Evolutionary conservation across 192 early-diverging fungal species (phyloP), one percentile per base, ranked within the genome.

Genomic region (Spinellus fusiger): DNA sequence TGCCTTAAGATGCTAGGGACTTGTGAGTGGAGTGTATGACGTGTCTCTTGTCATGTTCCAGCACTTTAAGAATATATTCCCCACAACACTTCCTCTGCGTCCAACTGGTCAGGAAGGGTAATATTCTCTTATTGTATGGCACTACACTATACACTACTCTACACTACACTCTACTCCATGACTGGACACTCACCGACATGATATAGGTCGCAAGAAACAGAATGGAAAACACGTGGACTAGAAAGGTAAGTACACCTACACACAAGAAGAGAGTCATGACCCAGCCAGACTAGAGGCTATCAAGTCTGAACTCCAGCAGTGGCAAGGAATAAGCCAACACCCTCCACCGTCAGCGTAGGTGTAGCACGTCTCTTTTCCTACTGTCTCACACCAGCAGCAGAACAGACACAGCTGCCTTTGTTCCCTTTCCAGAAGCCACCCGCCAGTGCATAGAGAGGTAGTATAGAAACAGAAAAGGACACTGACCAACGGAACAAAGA

Each of bases 61-160:
- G 26, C 59, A 61, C 22, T 61, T 61, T n/a, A 61, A 61, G 25
- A 61, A 51, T 51, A 61, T 61, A 61, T 61, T 61, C 32, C 59
- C 59, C 25, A 61, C 22, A 34, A 37, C 59, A 27, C 28, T 33
- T 13, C 31, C 51, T n/a, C 35, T 61, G 27, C 49, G 59, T 16
- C 37, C 47, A 37, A 34, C 34, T 51, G 31, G 29, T 23, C 27
- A 61, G 20, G 59, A 49, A 25, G 59, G 59, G 59, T 58, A n/a
- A n/a, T n/a, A n/a, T n/a, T n/a, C n/a, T n/a, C n/a, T n/a, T n/a
- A n/a, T n/a, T n/a, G n/a, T n/a, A n/a, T n/a, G n/a, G n/a, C n/a
- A n/a, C n/a, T n/a, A n/a, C n/a, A n/a, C n/a, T 44, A 44, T 12
- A 44, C 13, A 44, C 1, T n/a, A 44, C 1, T n/a, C 15, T n/a